phyloP scores from a whole-genome alignment of 176 grass and related monocot genomes.

The Cymbopogon citratus region DNA sequence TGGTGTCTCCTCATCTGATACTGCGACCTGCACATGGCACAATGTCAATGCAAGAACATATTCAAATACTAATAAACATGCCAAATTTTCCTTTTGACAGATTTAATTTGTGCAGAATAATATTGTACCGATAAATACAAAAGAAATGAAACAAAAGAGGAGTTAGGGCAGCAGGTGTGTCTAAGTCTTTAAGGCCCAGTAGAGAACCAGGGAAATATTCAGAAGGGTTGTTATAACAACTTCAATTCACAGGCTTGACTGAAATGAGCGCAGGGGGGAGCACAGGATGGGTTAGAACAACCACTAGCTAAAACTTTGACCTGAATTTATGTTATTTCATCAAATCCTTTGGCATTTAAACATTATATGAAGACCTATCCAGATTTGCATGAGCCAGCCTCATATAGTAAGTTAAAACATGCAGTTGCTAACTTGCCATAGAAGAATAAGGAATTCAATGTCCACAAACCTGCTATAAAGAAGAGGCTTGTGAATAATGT shows the following conservation, averaged over 20 bases:
- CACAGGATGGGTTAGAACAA: not conserved
- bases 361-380: not conserved
- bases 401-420: not conserved
- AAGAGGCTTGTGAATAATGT: not conserved
- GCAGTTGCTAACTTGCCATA: not conserved
- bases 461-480: not conserved
- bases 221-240: not conserved
- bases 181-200: not conserved
- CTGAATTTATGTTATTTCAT: not conserved
- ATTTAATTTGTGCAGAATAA: not conserved
- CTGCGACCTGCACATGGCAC: slow-evolving; percentile 39
- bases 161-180: not conserved
- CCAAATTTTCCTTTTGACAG: not conserved
- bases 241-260: not conserved
- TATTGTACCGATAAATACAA: not conserved
- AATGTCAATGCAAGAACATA: not conserved
- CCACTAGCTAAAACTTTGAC: not conserved
- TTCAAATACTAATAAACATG: not conserved
- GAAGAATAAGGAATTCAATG: not conserved
- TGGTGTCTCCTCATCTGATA: slow-evolving; percentile 40
- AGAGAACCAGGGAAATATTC: not conserved
- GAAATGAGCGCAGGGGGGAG: not conserved
- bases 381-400: not conserved
- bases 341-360: not conserved
- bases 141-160: not conserved